A percentile compares a stretch with the other conserved stretches of the same genome.
phyloP scores from a whole-genome alignment of 1,139 yeast genomes.

The Neolecta irregularis region DNA sequence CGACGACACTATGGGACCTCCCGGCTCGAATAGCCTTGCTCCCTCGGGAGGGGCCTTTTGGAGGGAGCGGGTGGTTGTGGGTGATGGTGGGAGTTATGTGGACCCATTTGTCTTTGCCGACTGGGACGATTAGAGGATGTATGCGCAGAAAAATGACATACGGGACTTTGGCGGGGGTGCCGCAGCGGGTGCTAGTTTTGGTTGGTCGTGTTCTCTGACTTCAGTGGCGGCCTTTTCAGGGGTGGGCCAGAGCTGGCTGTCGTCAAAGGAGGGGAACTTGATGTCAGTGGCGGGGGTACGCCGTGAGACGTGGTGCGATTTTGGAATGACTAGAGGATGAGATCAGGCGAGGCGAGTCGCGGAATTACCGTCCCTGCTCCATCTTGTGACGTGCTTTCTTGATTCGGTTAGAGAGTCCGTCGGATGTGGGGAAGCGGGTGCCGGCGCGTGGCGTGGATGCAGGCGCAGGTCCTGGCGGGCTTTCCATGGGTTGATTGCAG shows the following conservation, averaged over 20 bases:
- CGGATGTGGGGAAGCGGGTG: neutral
- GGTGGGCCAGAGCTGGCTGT: slow-evolving; percentile 12
- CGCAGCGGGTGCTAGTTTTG: slow-evolving; percentile 2
- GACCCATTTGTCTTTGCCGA: slow-evolving; percentile 12
- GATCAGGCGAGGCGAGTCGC: too few species aligned
- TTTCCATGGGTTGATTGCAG: slow-evolving; percentile 3
- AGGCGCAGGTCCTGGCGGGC: slow-evolving; percentile 2
- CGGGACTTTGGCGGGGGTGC: neutral
- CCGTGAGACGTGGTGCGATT: neutral
- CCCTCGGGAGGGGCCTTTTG: neutral
- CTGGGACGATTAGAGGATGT: too few species aligned
- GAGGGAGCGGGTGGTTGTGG: slow-evolving; percentile 3
- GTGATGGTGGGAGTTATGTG: slow-evolving; percentile 11
- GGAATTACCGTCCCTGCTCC: too few species aligned
- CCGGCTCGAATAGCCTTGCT: slow-evolving; percentile 1
- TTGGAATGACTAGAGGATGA: too few species aligned
- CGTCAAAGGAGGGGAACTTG: slow-evolving; percentile 7
- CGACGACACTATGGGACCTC: neutral
- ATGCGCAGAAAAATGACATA: too few species aligned
- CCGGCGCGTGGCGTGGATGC: neutral
- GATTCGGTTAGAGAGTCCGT: neutral
- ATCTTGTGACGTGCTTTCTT: neutral
- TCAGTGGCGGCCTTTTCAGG: slow-evolving; percentile 11
- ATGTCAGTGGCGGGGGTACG: slow-evolving; percentile 2
- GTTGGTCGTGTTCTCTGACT: neutral